Evolutionary conservation across 2,329 filamentous ascomycete genomes (phyloP).

Genomic region (Pseudogymnoascus sp.): DNA sequence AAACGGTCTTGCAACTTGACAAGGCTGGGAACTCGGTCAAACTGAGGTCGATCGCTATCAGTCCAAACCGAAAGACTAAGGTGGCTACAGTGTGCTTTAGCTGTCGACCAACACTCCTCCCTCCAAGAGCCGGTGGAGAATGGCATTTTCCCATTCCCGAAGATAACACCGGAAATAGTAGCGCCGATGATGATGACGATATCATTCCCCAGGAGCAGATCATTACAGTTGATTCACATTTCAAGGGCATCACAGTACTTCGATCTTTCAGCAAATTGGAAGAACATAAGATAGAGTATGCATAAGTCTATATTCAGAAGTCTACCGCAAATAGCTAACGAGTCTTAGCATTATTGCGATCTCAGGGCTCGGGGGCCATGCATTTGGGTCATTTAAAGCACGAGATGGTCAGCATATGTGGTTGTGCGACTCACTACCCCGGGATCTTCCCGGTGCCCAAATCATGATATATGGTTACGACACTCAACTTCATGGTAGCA

Average conservation of each 20-base stretch:
- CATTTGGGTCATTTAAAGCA: not conserved
- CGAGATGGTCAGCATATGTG: not conserved
- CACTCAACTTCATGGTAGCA: not conserved
- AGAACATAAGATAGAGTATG: not conserved
- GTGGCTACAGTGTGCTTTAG: not conserved
- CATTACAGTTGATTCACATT: conserved; percentile 2
- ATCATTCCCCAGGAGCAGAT: not conserved
- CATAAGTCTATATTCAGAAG: not conserved
- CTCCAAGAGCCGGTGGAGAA: not conserved
- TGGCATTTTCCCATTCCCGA: not conserved
- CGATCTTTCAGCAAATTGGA: not conserved
- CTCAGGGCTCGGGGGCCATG: not conserved
- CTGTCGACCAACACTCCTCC: not conserved
- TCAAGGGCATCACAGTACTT: not conserved
- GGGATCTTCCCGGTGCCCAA: not conserved
- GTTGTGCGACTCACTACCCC: conserved; percentile 1
- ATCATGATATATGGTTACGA: conserved; percentile 3
- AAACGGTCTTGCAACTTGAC: not conserved
- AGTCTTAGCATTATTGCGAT: not conserved
- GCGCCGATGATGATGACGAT: not conserved
- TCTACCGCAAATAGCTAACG: not conserved
- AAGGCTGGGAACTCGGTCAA: not conserved
- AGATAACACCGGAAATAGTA: not conserved
- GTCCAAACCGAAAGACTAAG: not conserved
- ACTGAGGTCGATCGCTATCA: not conserved